Evolutionary conservation across 78 protist species (phyloP), one percentile per base, ranked within the genome.

Genomic region (Chrysochromulina parva): DNA sequence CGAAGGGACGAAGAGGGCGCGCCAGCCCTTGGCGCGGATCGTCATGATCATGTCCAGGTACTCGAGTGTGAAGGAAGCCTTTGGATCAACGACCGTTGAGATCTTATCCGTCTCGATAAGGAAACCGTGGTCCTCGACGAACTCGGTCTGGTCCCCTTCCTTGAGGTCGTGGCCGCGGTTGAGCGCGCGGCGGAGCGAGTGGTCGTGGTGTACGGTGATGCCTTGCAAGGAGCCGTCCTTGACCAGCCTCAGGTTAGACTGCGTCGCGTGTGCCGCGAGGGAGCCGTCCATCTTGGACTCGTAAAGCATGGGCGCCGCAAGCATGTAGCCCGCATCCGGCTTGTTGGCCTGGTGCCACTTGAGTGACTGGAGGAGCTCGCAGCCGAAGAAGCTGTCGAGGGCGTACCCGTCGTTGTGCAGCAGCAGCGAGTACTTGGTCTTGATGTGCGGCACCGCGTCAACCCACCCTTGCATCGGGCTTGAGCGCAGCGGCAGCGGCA

Each of bases 351-450:
- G 80, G 80, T 38, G 80, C 5, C 28, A 52, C 80, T 71, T 26
- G 55, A 71, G 80, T 5, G n/a, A 38, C 52, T 52, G 80, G 80
- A 71, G 47, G 26, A 71, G 52, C 52, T 71, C 80, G 80, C 80
- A 71, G 6, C 80, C 80, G 80, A 71, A 71, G 17, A 71, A 71
- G 47, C 55, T 2, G 47, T 88, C 90, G 82, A 88, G 90, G 10
- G 90, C 62, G 55, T 88, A 88, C 17, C 57, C 90, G 62, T 88
- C 90, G n/a, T 88, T 88, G 80, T 88, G 90, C 59, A 88, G 20
- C n/a, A 88, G 59, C 52, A 66, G 55, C 22, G 90, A 48, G 74
- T 88, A 88, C 90, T 66, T 66, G 58, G 90, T 88, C 55, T 48
- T 62, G 81, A 88, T 57, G 48, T 48, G 1, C 24, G 76, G 76